Conservation (phyloP, 108 stramenopile species). For the Poteriospumella lacustris region DNA sequence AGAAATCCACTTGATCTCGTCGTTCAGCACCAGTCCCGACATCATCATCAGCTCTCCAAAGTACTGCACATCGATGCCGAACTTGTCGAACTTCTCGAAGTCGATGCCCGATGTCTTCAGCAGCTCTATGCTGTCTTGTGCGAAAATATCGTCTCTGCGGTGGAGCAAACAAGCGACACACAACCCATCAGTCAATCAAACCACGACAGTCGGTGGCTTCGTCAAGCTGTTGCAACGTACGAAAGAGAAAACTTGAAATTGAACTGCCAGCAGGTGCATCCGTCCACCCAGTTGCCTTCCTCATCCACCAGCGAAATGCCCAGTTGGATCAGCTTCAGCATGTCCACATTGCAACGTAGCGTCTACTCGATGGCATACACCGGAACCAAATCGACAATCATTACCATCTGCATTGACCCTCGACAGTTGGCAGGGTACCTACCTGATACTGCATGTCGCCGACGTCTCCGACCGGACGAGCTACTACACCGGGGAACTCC, state of each 20-base stretch:
- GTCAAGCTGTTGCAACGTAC: neutral
- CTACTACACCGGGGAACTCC: slow-evolving; percentile 97
- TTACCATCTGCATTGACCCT: neutral
- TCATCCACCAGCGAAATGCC: slow-evolving; percentile 88
- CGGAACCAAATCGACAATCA: neutral
- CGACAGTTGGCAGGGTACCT: neutral
- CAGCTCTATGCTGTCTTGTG: slow-evolving; percentile 94
- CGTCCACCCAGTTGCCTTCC: slow-evolving; percentile 77
- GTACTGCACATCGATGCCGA: slow-evolving; percentile 83
- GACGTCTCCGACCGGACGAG: slow-evolving; percentile 84
- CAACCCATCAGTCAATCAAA: slow-evolving; percentile 38
- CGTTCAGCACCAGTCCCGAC: slow-evolving; percentile 85
- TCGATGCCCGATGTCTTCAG: slow-evolving; percentile 86
- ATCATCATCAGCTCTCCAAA: slow-evolving; percentile 97
- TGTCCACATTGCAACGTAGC: slow-evolving; percentile 93
- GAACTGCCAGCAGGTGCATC: slow-evolving; percentile 98
- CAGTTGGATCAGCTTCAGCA: slow-evolving; percentile 95
- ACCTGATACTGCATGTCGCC: slow-evolving; percentile 85
- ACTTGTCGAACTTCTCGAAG: slow-evolving; percentile 73
- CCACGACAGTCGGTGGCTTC: neutral
- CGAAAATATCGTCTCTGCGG: slow-evolving; percentile 86
- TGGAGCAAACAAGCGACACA: slow-evolving; percentile 20
- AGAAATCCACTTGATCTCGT: slow-evolving; percentile 89
- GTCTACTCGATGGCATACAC: slow-evolving; percentile 54
- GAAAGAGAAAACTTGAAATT: slow-evolving; percentile 81